Conservation (phyloP, 2,329 filamentous ascomycete species). For the Aspergillus tubingensis region DNA sequence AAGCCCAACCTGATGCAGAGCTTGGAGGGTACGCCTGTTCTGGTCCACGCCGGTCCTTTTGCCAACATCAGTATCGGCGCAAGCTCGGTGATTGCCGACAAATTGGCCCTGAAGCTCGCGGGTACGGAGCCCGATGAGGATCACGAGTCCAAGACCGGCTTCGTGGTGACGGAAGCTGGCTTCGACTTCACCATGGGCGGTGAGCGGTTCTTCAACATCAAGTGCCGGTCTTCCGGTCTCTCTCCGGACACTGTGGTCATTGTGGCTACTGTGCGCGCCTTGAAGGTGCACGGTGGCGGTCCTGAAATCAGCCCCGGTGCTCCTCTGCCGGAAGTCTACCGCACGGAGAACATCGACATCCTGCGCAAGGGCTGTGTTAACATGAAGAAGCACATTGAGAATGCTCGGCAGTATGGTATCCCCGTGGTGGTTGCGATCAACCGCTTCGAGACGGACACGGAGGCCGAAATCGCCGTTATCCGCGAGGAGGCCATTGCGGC, state of each 20-base stretch:
- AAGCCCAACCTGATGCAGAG: conserved; percentile 99
- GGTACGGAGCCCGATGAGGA: conserved; percentile 93
- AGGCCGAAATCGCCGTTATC: conserved; percentile 85
- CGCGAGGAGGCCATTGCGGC: conserved; percentile 88
- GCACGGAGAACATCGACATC: conserved; percentile 88
- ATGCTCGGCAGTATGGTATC: conserved; percentile 84
- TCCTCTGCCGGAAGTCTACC: conserved; percentile 82
- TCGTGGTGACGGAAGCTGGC: conserved; percentile 93
- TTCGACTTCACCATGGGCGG: conserved; percentile 99
- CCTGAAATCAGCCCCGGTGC: conserved; percentile 90
- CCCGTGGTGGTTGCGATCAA: conserved; percentile 98
- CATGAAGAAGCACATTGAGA: conserved; percentile 90
- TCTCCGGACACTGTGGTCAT: conserved; percentile 92
- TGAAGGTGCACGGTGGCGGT: conserved; percentile 96
- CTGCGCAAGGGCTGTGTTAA: conserved; percentile 90
- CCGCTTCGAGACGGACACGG: conserved; percentile 90
- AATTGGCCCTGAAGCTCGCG: conserved; percentile 90
- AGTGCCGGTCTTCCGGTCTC: conserved; percentile 92
- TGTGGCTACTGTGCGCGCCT: conserved; percentile 89
- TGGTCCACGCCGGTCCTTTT: conserved; percentile 96
- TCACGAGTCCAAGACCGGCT: conserved; percentile 78
- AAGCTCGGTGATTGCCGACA: conserved; percentile 92
- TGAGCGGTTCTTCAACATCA: conserved; percentile 99
- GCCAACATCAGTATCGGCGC: conserved; percentile 98
- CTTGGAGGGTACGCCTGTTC: conserved; percentile 92